Percentiles rank a stretch among this genome's conserved stretches.
Conservation (phyloP, 2,329 filamentous ascomycete genomes). For the Talaromyces amestolkiae region DNA sequence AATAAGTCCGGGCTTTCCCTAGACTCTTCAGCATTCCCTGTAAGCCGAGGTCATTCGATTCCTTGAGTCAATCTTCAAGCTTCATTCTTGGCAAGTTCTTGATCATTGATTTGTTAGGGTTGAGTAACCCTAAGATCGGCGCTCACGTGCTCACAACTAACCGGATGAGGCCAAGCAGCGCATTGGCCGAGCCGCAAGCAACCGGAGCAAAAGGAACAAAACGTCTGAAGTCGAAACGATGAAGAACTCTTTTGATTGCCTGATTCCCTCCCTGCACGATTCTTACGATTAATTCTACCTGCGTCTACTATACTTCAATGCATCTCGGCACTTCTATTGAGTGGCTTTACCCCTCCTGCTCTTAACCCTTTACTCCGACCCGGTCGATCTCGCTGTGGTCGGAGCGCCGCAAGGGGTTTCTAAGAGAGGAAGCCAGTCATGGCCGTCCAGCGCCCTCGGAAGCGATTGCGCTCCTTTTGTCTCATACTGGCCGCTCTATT, state of each 20-base stretch:
- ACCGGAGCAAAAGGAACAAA: not conserved
- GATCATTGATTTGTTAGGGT: not conserved
- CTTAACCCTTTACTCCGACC: not conserved
- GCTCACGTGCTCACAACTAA: not conserved
- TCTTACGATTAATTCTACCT: too few relatives aligned
- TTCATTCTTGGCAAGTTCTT: too few relatives aligned
- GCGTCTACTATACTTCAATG: not conserved
- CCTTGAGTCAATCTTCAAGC: too few relatives aligned
- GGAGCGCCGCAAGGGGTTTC: not conserved
- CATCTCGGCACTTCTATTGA: not conserved
- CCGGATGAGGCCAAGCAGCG: not conserved
- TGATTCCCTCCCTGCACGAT: not conserved
- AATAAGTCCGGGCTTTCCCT: not conserved
- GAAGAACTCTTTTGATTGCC: not conserved
- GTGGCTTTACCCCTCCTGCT: not conserved
- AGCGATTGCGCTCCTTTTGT: slow-evolving; percentile 16
- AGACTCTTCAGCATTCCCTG: not conserved
- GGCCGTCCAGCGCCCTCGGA: slow-evolving; percentile 18
- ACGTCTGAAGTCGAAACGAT: not conserved
- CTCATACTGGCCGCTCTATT: slow-evolving; percentile 18
- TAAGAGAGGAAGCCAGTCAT: not conserved
- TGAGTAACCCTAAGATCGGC: not conserved
- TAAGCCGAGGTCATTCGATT: not conserved
- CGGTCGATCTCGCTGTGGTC: not conserved
- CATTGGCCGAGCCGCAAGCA: not conserved